Percentiles rank a stretch among this genome's conserved stretches.
Evolutionary conservation across 108 stramenopile genomes (phyloP).

Genomic region (Skeletonema marinoi): DNA sequence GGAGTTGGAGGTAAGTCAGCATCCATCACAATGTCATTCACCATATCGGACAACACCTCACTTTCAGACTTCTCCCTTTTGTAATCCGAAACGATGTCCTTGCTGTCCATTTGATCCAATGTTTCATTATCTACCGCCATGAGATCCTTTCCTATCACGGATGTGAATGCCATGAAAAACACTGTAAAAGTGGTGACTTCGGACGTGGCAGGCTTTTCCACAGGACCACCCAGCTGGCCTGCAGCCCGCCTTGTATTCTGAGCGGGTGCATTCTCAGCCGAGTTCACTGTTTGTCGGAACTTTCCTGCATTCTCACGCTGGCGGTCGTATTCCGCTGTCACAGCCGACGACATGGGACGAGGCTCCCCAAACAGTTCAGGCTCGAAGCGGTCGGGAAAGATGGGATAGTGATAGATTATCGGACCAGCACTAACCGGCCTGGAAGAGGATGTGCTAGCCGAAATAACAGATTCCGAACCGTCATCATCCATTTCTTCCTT

Average conservation of each 20-base stretch:
- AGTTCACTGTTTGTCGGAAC: conserved; percentile 57
- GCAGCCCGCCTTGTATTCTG: conserved; percentile 26
- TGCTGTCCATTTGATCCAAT: conserved; percentile 50
- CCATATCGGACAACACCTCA: background rate
- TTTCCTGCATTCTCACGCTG: conserved; percentile 83
- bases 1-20: background rate
- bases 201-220: conserved; percentile 44
- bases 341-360: conserved; percentile 80
- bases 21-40: background rate
- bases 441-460: conserved; percentile 83
- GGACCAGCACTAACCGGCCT: conserved; percentile 40
- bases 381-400: conserved; percentile 71
- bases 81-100: conserved; percentile 76
- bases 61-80: conserved; percentile 7
- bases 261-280: conserved; percentile 11
- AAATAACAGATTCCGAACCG: conserved; percentile 74
- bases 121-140: conserved; percentile 67
- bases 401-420: conserved; percentile 23
- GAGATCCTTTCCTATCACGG: conserved; percentile 79
- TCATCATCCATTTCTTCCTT: conserved; percentile 52
- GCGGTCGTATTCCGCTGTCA: conserved; percentile 84
- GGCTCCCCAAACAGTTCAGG: conserved; percentile 73
- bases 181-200: conserved; percentile 85
- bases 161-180: conserved; percentile 84
- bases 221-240: conserved; percentile 24